Evolutionary conservation across 768 basidiomycete species (phyloP).

Genomic region (Hygrophoropsis aurantiaca): DNA sequence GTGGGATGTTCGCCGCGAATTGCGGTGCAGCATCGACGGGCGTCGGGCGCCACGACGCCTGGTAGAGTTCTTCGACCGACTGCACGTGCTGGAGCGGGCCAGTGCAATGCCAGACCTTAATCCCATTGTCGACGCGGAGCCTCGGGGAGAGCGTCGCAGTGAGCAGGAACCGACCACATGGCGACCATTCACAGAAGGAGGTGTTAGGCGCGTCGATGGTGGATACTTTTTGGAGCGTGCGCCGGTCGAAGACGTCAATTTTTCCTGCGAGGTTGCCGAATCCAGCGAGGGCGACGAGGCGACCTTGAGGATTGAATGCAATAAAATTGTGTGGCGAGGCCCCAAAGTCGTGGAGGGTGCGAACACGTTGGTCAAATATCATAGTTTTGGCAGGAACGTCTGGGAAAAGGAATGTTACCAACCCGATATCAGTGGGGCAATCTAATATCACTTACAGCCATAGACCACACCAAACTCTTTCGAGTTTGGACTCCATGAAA

Average conservation of each 20-base stretch:
- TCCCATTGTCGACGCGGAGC: constrained; percentile 93
- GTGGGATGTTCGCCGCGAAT: constrained; percentile 67
- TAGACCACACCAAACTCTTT: constrained; percentile 97
- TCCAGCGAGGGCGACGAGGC: constrained; percentile 85
- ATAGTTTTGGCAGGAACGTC: constrained; percentile 95
- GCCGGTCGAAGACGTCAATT: constrained; percentile 89
- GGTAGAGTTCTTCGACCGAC: constrained; percentile 84
- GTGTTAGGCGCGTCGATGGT: constrained; percentile 90
- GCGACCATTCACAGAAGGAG: constrained; percentile 93
- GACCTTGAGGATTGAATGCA: constrained; percentile 91
- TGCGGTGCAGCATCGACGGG: constrained; percentile 62
- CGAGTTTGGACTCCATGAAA: constrained; percentile 92
- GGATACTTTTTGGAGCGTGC: constrained; percentile 76
- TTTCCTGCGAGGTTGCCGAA: constrained; percentile 97
- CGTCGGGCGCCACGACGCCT: constrained; percentile 79
- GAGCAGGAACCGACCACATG: constrained; percentile 88
- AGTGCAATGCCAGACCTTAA: constrained; percentile 93
- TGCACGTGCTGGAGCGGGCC: constrained; percentile 88
- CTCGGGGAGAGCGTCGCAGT: constrained; percentile 96
- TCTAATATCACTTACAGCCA: constrained; percentile 83
- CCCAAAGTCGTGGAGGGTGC: constrained; percentile 88
- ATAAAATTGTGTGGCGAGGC: constrained; percentile 88
- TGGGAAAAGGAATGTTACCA: constrained; percentile 27
- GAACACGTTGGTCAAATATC: constrained; percentile 89
- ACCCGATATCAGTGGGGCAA: not conserved